phyloP scores from a whole-genome alignment of 768 basidiomycete genomes.

The Mycena pura region DNA sequence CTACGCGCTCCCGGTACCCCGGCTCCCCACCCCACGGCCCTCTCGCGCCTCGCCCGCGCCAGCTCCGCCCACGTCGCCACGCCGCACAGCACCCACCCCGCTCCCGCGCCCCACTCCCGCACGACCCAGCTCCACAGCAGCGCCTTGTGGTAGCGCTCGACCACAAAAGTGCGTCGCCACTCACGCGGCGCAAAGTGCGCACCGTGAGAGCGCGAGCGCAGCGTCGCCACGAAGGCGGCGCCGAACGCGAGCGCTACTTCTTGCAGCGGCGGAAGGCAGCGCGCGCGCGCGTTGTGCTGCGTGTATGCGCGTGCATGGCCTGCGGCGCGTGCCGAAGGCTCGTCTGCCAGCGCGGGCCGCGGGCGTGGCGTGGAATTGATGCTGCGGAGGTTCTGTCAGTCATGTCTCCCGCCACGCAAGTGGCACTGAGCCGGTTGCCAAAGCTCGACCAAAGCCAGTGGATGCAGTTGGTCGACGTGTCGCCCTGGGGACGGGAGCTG shows the following conservation, averaged over 20 bases:
- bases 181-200: constrained; percentile 33
- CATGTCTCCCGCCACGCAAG: too few species aligned
- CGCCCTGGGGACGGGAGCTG: too few species aligned
- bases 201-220: constrained; percentile 38
- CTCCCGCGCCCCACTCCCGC: constrained; percentile 33
- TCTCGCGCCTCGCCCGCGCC: constrained; percentile 19
- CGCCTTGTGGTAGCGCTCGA: constrained; percentile 43
- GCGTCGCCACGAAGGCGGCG: constrained; percentile 35
- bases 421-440: too few species aligned
- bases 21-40: constrained; percentile 21
- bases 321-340: constrained; percentile 42
- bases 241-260: constrained; percentile 41
- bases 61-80: constrained; percentile 39
- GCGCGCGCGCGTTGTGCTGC: constrained; percentile 44
- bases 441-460: too few species aligned
- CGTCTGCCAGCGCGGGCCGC: neutral
- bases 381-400: too few species aligned
- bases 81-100: constrained; percentile 23
- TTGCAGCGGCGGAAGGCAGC: constrained; percentile 39
- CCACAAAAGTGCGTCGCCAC: constrained; percentile 37
- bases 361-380: constrained; percentile 15
- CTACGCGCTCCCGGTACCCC: neutral
- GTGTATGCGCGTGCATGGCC: constrained; percentile 51
- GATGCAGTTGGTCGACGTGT: too few species aligned
- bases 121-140: constrained; percentile 46